Conservation (phyloP, 2,329 filamentous ascomycete genomes). For the Sporothrix pallida region DNA sequence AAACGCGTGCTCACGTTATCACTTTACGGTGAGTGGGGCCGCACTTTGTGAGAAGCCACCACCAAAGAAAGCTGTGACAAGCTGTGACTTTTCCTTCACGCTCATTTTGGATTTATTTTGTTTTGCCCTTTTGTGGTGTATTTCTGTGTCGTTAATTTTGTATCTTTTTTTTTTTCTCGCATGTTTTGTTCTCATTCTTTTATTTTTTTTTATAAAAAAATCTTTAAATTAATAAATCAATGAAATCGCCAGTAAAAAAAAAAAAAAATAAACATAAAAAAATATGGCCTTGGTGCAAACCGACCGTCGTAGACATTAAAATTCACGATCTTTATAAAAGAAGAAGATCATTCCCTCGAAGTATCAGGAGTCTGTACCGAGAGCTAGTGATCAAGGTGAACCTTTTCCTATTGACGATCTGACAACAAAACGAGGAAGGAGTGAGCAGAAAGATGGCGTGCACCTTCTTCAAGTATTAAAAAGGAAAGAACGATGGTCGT, state of each 20-base stretch:
- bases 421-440: neutral
- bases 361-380: neutral
- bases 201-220: neutral
- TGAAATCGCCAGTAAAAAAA: too few relatives aligned
- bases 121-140: too few relatives aligned
- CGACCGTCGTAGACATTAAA: too few relatives aligned
- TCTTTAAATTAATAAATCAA: too few relatives aligned
- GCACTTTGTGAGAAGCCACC: neutral
- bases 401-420: too few relatives aligned
- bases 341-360: neutral
- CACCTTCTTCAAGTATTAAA: neutral
- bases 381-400: neutral
- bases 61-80: neutral
- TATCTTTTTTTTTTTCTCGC: too few relatives aligned
- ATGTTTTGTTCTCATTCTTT: too few relatives aligned
- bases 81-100: neutral
- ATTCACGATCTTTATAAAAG: neutral
- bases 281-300: too few relatives aligned
- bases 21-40: conserved; percentile 28
- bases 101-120: too few relatives aligned
- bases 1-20: conserved; percentile 35
- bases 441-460: neutral
- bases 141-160: too few relatives aligned
- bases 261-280: too few relatives aligned
- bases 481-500: conserved; percentile 22